These are phyloP conservation scores for Tetrahymena elliotti DNA, from an alignment of 73 alveolate genomes.

Conservation along the genomic window DNA sequence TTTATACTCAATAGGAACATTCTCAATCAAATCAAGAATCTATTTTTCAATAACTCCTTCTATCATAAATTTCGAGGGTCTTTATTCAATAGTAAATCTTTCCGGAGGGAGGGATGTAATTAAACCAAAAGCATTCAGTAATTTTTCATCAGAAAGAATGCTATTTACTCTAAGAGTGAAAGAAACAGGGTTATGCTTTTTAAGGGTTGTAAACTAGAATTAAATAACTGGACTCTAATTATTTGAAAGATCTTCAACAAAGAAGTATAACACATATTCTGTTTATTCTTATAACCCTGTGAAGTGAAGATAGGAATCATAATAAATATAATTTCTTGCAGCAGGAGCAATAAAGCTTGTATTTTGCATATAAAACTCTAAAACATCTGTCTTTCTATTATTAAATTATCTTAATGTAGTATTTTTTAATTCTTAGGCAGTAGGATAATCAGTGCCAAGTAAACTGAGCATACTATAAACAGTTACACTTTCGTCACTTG, in stretches of 20 bases:
- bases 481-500: constrained; percentile 30
- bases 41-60: constrained; percentile 10
- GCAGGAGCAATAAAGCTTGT: constrained; percentile 22
- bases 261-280: constrained; percentile 25
- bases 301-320: constrained; percentile 20
- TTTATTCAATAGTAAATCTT: background rate
- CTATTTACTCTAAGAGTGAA: background rate
- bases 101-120: constrained; percentile 22
- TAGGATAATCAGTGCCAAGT: constrained; percentile 12
- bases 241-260: constrained; percentile 22
- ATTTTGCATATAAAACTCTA: background rate
- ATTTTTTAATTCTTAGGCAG: background rate
- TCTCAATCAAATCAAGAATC: background rate
- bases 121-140: constrained; percentile 30
- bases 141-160: background rate
- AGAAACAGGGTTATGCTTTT: constrained; percentile 9
- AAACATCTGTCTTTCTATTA: background rate
- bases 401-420: background rate
- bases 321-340: constrained; percentile 9
- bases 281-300: constrained; percentile 26
- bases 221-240: background rate
- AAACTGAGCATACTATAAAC: constrained; percentile 1
- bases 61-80: constrained; percentile 13
- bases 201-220: constrained; percentile 7
- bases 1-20: background rate